Conservation (phyloP, 768 basidiomycete species). For the Russula emetica region DNA sequence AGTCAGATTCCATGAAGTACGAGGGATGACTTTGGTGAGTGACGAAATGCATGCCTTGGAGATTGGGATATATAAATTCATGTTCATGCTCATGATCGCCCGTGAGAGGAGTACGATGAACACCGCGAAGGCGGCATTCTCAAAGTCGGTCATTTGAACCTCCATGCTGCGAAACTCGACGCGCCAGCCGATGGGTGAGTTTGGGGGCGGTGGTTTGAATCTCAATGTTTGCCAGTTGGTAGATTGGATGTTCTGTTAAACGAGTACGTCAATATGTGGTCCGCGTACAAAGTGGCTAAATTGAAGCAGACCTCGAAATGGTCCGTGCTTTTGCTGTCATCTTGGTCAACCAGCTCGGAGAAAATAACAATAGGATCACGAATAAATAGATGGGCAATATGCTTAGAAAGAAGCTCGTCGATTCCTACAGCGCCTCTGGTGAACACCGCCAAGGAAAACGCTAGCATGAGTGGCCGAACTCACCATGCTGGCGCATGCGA, state of each 20-base stretch:
- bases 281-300: neutral
- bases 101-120: conserved; percentile 93
- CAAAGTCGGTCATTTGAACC: conserved; percentile 97
- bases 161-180: conserved; percentile 99
- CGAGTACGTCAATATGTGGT: neutral
- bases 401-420: conserved; percentile 82
- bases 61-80: conserved; percentile 96
- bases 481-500: conserved; percentile 74
- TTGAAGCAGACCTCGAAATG: conserved; percentile 78
- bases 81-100: conserved; percentile 83
- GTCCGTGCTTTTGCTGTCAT: conserved; percentile 81
- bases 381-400: conserved; percentile 94
- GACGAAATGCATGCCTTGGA: conserved; percentile 63
- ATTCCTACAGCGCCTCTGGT: conserved; percentile 51
- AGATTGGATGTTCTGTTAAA: conserved; percentile 86
- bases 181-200: conserved; percentile 92
- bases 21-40: neutral
- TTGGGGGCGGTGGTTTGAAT: conserved; percentile 96
- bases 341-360: conserved; percentile 88
- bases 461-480: conserved; percentile 27
- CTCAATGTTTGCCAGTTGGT: conserved; percentile 99
- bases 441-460: neutral
- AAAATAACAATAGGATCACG: conserved; percentile 96
- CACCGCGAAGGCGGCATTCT: conserved; percentile 95
- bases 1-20: neutral